These are phyloP conservation scores for Musa troglodytarum DNA, from an alignment of 176 grass and related monocot species.

Conservation along the genomic window DNA sequence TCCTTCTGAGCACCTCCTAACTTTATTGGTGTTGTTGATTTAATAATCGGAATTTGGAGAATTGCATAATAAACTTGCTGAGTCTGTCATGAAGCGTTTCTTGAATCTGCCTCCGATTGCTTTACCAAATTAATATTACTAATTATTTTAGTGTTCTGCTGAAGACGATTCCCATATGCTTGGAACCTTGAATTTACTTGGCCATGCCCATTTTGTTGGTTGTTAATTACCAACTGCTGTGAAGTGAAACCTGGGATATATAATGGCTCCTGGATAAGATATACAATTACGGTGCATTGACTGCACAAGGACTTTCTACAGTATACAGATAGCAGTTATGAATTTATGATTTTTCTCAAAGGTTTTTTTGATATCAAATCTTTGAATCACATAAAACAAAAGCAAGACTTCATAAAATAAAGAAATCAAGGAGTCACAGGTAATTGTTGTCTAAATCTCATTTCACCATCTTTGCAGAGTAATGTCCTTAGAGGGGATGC, in stretches of 20 bases:
- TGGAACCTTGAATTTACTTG: neutral
- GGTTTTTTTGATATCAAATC: too few species aligned
- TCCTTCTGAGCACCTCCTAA: too few species aligned
- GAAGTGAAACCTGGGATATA: too few species aligned
- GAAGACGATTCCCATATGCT: neutral
- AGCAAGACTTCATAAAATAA: neutral
- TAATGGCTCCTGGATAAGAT: too few species aligned
- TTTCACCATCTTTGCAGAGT: constrained; percentile 27
- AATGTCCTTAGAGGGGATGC: constrained; percentile 52
- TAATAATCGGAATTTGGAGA: neutral
- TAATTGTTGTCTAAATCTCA: neutral
- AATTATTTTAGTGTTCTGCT: neutral
- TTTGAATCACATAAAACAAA: too few species aligned
- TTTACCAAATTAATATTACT: neutral
- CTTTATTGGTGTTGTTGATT: neutral
- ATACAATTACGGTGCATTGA: too few species aligned
- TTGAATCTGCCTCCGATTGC: neutral
- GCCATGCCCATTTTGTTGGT: too few species aligned
- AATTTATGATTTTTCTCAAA: neutral
- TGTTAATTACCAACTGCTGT: too few species aligned
- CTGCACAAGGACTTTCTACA: neutral
- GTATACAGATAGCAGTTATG: neutral
- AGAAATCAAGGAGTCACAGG: neutral
- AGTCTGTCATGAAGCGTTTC: neutral
- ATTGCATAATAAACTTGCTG: neutral